Evolutionary conservation across 1,284 basidiomycete species (phyloP), one percentile per base, ranked within the genome.

Genomic region (Pascua sp.): DNA sequence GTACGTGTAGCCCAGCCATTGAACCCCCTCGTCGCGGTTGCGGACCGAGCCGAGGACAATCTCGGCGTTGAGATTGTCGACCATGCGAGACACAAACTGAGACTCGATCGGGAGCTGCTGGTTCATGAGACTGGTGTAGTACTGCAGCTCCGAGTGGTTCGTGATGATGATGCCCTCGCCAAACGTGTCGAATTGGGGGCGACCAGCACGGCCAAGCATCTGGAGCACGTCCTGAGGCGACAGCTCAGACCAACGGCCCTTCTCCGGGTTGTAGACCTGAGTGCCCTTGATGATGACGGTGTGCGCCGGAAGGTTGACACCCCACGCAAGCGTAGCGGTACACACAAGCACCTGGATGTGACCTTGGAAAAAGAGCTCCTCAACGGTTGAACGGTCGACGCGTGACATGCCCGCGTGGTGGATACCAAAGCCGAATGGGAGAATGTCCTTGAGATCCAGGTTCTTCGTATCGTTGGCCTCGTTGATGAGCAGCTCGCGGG

Each of bases 251-350:
- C 95, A 98, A 9, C 90, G 86, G 18, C 96, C 96, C 79, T 98
- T 97, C 77, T 96, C 94, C 0, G 96, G 96, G 75, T 97, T 97
- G 81, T 98, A 98, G 62, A 98, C 94, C 78, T 98, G 95, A 0
- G 96, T 98, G 40, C 96, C 96, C 77, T 98, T 99, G 83, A 98
- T 98, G 79, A 98, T 94, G 77, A 98, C 95, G 4, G 92, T 91
- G 68, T 98, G 96, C 0, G 95, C 95, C 1, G 96, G 96, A 1
- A 98, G 79, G 74, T 98, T 98, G 78, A 98, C 95, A 82, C 96
- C 96, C 96, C 96, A 98, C 0, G 96, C 95, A 13, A 99, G 86
- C 0, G 96, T 98, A 7, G 95, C 96, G 0, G 96, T 99, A 72
- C 91, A 97, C 48, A 97, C 91, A 36, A 99, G 82, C 0, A 98